Evolutionary conservation across 2,329 filamentous ascomycete genomes (phyloP).

Genomic region (Raffaelea arxii): DNA sequence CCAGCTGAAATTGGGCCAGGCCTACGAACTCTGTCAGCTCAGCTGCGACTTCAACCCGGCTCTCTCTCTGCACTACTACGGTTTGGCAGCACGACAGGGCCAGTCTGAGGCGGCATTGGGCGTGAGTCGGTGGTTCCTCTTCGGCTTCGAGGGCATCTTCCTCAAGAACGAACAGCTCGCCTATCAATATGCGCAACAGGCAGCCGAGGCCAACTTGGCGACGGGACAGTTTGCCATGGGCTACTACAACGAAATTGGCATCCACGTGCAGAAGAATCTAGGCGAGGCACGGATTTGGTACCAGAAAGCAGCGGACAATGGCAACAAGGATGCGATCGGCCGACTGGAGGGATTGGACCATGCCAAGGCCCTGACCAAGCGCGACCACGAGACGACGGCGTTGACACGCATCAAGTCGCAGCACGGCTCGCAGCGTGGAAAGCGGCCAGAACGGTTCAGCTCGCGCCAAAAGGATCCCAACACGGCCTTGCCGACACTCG

Average conservation of each 20-base stretch:
- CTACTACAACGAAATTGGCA: conserved; percentile 96
- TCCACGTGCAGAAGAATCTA: conserved; percentile 76
- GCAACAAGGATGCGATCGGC: conserved; percentile 77
- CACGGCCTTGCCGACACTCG: conserved; percentile 36
- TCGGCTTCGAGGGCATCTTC: conserved; percentile 85
- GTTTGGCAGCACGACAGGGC: conserved; percentile 81
- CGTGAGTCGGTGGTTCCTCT: conserved; percentile 97
- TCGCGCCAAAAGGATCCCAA: conserved; percentile 21
- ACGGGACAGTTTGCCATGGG: conserved; percentile 95
- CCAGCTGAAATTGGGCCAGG: conserved; percentile 93
- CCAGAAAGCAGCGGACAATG: conserved; percentile 75
- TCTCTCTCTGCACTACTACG: conserved; percentile 90
- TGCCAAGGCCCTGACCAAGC: conserved; percentile 75
- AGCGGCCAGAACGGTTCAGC: conserved; percentile 50
- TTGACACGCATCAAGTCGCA: conserved; percentile 79
- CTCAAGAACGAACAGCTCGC: conserved; percentile 93
- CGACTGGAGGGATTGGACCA: conserved; percentile 78
- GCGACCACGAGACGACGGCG: conserved; percentile 87
- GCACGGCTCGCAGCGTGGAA: conserved; percentile 58
- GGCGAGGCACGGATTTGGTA: conserved; percentile 85
- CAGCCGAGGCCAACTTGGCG: conserved; percentile 68
- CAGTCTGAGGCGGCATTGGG: conserved; percentile 91
- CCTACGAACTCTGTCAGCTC: conserved; percentile 88
- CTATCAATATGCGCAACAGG: conserved; percentile 81
- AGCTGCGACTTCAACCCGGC: conserved; percentile 92